These are phyloP conservation scores for Naumovozyma dairenensis DNA, from an alignment of 805 yeast genomes.

Conservation along the genomic window DNA sequence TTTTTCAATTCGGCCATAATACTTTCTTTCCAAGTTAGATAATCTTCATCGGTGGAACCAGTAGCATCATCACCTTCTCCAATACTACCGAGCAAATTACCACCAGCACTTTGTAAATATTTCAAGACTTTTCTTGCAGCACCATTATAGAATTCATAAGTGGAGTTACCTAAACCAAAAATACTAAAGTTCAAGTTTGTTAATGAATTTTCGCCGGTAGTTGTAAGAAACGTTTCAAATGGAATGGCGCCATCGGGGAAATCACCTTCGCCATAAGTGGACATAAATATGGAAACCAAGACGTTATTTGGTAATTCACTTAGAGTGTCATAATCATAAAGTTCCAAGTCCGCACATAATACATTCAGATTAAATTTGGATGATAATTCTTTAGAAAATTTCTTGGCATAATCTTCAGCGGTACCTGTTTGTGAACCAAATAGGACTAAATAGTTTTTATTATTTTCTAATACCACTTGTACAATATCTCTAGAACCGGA, in stretches of 20 bases:
- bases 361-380: slow-evolving; percentile 72
- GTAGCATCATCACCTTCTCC: slow-evolving; percentile 95
- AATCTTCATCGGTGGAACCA: slow-evolving; percentile 94
- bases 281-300: slow-evolving; percentile 67
- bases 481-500: slow-evolving; percentile 47
- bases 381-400: slow-evolving; percentile 80
- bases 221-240: slow-evolving; percentile 61
- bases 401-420: slow-evolving; percentile 91
- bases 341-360: slow-evolving; percentile 81
- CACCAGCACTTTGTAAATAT: slow-evolving; percentile 53
- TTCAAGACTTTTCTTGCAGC: slow-evolving; percentile 57
- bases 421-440: slow-evolving; percentile 98
- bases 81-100: slow-evolving; percentile 57
- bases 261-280: slow-evolving; percentile 98
- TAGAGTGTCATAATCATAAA: slow-evolving; percentile 73
- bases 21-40: slow-evolving; percentile 81
- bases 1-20: slow-evolving; percentile 57
- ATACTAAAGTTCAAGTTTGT: slow-evolving; percentile 55
- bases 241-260: slow-evolving; percentile 91
- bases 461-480: slow-evolving; percentile 46
- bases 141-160: slow-evolving; percentile 85
- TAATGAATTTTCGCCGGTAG: slow-evolving; percentile 40
- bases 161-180: slow-evolving; percentile 90
- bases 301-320: slow-evolving; percentile 50
- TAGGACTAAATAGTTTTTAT: slow-evolving; percentile 69